These are phyloP conservation scores for Amoebophrya sp. DNA, from an alignment of 169 alveolate species.

Conservation along the genomic window DNA sequence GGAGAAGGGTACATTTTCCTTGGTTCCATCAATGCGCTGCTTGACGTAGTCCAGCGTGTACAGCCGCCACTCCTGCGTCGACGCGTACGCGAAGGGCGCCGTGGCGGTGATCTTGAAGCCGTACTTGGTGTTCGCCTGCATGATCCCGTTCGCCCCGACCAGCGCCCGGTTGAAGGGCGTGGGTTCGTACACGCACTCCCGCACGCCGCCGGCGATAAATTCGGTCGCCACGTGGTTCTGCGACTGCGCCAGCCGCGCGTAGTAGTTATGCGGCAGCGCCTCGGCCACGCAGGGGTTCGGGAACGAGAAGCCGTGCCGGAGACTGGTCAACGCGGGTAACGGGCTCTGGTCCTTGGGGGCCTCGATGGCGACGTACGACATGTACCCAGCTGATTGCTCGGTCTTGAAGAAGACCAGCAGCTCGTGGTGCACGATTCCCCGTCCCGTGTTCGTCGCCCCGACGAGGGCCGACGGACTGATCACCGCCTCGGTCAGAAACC, in stretches of 20 bases:
- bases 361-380: conserved; percentile 5
- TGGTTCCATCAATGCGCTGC: background rate
- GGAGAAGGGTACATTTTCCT: background rate
- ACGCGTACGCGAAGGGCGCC: background rate
- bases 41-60: background rate
- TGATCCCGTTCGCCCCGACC: background rate
- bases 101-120: background rate
- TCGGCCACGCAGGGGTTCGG: conserved; percentile 24
- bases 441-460: background rate
- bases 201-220: background rate
- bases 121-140: background rate
- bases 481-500: conserved; percentile 30
- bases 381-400: conserved; percentile 30
- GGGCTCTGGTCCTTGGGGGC: conserved; percentile 11
- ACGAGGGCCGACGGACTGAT: background rate
- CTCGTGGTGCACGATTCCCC: conserved; percentile 1
- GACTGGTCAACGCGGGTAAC: background rate
- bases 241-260: background rate
- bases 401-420: conserved; percentile 31
- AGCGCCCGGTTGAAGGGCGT: background rate
- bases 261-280: background rate
- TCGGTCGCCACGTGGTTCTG: background rate
- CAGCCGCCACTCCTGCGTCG: background rate
- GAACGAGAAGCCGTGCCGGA: background rate
- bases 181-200: background rate